Percentiles rank a stretch among this genome's conserved stretches.
phyloP scores from a whole-genome alignment of 208 protist genomes.

The Trypanosomatidae sp. region DNA sequence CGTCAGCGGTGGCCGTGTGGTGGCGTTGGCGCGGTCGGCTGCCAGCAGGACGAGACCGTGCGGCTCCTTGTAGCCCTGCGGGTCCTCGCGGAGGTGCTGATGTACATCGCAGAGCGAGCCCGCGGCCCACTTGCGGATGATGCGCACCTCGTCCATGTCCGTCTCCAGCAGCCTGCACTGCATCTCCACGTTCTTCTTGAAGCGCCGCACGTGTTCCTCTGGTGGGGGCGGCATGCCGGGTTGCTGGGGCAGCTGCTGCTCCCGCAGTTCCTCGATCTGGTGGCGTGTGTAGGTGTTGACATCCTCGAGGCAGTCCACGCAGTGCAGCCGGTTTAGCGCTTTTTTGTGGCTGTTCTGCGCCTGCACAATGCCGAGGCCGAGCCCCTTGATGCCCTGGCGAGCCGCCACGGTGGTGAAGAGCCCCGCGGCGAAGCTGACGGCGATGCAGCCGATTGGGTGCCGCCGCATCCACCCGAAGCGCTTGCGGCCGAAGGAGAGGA shows the following conservation, averaged over 20 bases:
- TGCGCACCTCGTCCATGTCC: conserved; percentile 68
- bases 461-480: conserved; percentile 63
- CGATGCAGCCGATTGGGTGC: conserved; percentile 53
- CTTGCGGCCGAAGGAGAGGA: conserved; percentile 46
- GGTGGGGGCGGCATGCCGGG: conserved; percentile 75
- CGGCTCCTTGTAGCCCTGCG: conserved; percentile 34
- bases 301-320: conserved; percentile 82
- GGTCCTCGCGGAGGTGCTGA: conserved; percentile 55
- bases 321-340: conserved; percentile 53
- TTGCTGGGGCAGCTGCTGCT: conserved; percentile 49
- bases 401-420: conserved; percentile 40
- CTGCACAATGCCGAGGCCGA: conserved; percentile 66
- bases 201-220: conserved; percentile 55
- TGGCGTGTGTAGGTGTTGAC: conserved; percentile 58
- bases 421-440: conserved; percentile 33
- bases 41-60: conserved; percentile 46
- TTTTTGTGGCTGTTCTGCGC: conserved; percentile 73
- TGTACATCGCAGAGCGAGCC: conserved; percentile 60
- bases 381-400: conserved; percentile 45
- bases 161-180: conserved; percentile 68
- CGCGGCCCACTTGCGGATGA: conserved; percentile 37
- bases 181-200: conserved; percentile 51
- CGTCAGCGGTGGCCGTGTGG: conserved; percentile 6
- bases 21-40: conserved; percentile 36
- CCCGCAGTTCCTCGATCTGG: conserved; percentile 58